Conservation (phyloP, 148 eudicot species). For the Rhododendron ferrugineum region DNA sequence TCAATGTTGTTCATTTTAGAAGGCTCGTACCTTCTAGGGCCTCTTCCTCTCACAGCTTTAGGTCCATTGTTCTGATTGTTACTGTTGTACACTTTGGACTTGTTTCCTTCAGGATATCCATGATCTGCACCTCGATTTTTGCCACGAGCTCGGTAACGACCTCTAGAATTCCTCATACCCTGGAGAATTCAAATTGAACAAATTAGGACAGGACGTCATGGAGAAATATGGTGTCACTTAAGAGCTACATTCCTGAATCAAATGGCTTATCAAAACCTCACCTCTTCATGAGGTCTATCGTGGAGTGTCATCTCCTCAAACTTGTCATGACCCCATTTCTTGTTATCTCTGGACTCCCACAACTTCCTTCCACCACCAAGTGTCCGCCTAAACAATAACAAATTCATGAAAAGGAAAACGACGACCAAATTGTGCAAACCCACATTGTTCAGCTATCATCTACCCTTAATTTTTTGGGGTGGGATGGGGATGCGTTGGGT, state of each 20-base stretch:
- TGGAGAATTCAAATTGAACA: constrained; percentile 17
- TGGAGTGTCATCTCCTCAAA: constrained; percentile 75
- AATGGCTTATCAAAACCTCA: constrained; percentile 17
- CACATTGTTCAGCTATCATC: neutral
- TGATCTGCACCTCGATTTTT: constrained; percentile 50
- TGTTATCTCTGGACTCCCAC: constrained; percentile 94
- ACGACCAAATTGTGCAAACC: neutral
- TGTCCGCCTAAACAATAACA: constrained; percentile 45
- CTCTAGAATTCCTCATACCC: constrained; percentile 68
- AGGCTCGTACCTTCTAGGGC: constrained; percentile 76
- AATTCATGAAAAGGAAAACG: neutral
- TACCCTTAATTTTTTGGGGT: neutral
- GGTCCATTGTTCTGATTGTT: constrained; percentile 46
- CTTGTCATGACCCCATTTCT: constrained; percentile 99
- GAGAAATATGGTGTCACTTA: neutral
- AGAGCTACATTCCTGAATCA: neutral
- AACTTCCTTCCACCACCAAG: constrained; percentile 81
- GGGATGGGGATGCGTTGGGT: neutral
- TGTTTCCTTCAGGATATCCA: constrained; percentile 45
- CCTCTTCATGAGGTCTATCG: constrained; percentile 70
- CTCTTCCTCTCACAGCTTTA: constrained; percentile 76
- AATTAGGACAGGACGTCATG: neutral
- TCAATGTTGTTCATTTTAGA: constrained; percentile 41
- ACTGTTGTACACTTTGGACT: constrained; percentile 30
- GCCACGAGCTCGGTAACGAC: constrained; percentile 61